Conservation (phyloP, 2,329 filamentous ascomycete species). For the Ceratocystiopsis brevicomis region DNA sequence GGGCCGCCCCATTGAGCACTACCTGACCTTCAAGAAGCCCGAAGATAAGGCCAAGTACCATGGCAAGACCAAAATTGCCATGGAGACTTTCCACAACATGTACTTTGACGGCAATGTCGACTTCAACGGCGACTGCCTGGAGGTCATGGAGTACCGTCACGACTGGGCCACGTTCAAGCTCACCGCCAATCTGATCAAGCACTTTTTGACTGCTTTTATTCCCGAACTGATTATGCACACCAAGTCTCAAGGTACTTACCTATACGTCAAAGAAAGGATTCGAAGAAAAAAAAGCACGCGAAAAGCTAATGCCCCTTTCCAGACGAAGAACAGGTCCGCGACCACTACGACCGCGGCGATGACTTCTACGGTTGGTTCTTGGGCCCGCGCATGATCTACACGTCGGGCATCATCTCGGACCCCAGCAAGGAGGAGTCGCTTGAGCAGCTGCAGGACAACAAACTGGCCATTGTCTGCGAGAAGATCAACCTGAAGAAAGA, state of each 20-base stretch:
- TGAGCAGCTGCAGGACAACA: conserved; percentile 95
- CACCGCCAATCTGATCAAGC: conserved; percentile 8
- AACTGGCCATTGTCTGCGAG: conserved; percentile 84
- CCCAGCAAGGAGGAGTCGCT: conserved; percentile 73
- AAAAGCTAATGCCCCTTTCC: not conserved
- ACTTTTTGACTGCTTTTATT: conserved; percentile 9
- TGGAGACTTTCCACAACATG: conserved; percentile 94
- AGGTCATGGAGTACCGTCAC: conserved; percentile 81
- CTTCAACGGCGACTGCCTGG: conserved; percentile 83
- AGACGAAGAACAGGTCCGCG: conserved; percentile 96
- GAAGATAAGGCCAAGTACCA: conserved; percentile 46
- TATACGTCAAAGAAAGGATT: not conserved
- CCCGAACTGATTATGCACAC: conserved; percentile 11
- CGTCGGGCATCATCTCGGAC: conserved; percentile 82
- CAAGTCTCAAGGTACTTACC: conserved; percentile 8
- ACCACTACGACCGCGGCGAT: conserved; percentile 94
- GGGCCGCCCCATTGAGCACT: conserved; percentile 75
- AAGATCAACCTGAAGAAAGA: conserved; percentile 74
- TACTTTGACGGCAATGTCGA: conserved; percentile 92
- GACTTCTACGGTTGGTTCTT: conserved; percentile 99
- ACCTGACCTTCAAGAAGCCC: conserved; percentile 63
- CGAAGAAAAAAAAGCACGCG: no score
- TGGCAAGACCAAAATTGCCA: conserved; percentile 63
- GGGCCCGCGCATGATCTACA: conserved; percentile 97
- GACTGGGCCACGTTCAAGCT: conserved; percentile 70